phyloP scores from a whole-genome alignment of 495 filamentous ascomycete genomes.

The Cercophora sp. region DNA sequence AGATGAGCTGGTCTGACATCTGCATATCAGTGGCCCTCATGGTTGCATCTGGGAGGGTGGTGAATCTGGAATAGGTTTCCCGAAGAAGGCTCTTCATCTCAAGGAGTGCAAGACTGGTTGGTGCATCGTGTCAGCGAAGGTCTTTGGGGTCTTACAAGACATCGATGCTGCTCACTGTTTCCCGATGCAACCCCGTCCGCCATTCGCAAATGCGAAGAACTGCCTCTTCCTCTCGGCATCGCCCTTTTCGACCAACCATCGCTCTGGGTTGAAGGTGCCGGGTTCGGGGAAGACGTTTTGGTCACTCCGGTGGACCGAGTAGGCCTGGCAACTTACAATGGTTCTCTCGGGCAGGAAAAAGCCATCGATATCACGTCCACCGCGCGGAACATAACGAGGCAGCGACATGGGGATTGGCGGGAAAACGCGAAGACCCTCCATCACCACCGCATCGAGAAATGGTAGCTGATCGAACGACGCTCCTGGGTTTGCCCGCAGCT shows the following conservation, averaged over 20 bases:
- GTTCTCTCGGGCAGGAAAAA: slow-evolving; percentile 45
- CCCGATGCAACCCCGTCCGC: slow-evolving; percentile 54
- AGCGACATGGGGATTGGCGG: slow-evolving; percentile 66
- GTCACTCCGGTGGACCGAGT: slow-evolving; percentile 50
- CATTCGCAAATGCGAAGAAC: slow-evolving; percentile 52
- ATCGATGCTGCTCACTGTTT: slow-evolving; percentile 50
- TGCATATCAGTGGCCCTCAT: slow-evolving; percentile 52
- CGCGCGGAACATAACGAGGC: slow-evolving; percentile 55
- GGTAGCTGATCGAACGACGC: slow-evolving; percentile 47
- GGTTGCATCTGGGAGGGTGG: slow-evolving; percentile 46
- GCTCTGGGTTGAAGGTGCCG: slow-evolving; percentile 55
- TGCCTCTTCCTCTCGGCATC: slow-evolving; percentile 43
- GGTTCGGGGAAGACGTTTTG: slow-evolving; percentile 52
- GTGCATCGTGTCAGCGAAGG: slow-evolving; percentile 18
- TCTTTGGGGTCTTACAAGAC: neutral
- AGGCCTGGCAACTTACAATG: slow-evolving; percentile 53
- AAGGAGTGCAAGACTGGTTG: slow-evolving; percentile 53
- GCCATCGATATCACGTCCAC: slow-evolving; percentile 47
- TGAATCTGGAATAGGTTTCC: slow-evolving; percentile 55
- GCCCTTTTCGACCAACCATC: slow-evolving; percentile 56
- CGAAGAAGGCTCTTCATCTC: slow-evolving; percentile 62
- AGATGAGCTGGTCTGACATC: slow-evolving; percentile 60
- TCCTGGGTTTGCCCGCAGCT: slow-evolving; percentile 37
- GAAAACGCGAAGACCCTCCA: slow-evolving; percentile 55
- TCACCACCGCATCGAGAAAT: slow-evolving; percentile 59